phyloP scores from a whole-genome alignment of 371 early-diverging fungal species.

The Actinomortierella ambigua region DNA sequence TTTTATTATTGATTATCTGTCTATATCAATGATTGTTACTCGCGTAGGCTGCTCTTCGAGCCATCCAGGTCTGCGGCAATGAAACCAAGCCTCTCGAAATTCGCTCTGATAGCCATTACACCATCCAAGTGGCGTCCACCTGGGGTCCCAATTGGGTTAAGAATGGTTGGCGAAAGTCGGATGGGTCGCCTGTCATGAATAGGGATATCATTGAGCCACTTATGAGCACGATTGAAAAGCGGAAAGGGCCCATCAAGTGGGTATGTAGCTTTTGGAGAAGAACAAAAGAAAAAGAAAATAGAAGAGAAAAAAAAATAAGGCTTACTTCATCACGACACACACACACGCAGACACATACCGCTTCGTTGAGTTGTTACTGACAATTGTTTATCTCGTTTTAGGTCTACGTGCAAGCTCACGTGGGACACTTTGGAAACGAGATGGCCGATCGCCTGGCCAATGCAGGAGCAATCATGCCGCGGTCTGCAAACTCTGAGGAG shows the following conservation, averaged over 20 bases:
- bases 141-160: conserved; percentile 78
- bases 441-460: conserved; percentile 75
- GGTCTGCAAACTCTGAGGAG: too few relatives aligned
- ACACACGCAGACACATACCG: too few relatives aligned
- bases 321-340: too few relatives aligned
- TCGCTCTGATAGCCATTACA: conserved; percentile 76
- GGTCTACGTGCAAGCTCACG: conserved; percentile 68
- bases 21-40: not conserved
- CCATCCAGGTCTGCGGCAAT: conserved; percentile 57
- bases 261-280: conserved; percentile 16
- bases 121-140: conserved; percentile 59
- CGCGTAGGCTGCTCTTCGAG: conserved; percentile 67
- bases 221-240: conserved; percentile 48
- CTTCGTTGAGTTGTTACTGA: too few relatives aligned
- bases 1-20: not conserved
- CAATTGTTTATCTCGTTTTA: conserved; percentile 4
- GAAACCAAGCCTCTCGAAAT: conserved; percentile 51
- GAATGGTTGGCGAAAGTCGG: conserved; percentile 62
- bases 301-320: too few relatives aligned
- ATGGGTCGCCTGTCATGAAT: conserved; percentile 67
- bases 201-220: conserved; percentile 72
- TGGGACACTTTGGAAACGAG: conserved; percentile 74
- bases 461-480: conserved; percentile 53
- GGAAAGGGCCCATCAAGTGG: conserved; percentile 55
- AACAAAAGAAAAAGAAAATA: too few relatives aligned